Evolutionary conservation across 345 rosid genomes (phyloP), one percentile per base, ranked within the genome.

Genomic region (Raphanus sativus): DNA sequence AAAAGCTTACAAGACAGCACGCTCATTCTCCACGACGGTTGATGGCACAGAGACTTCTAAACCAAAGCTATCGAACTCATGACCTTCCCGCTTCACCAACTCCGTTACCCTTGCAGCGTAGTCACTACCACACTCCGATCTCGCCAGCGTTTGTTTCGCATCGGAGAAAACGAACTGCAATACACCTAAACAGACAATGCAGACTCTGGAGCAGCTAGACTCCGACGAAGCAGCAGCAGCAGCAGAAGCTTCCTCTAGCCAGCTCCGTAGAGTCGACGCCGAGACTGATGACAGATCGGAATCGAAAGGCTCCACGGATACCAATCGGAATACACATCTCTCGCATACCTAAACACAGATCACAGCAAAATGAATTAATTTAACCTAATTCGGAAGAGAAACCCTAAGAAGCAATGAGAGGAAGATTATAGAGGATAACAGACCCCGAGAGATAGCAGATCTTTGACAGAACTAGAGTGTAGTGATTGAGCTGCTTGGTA

Each of bases 121-220:
- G 78, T 81, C 85, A 42, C 74, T 62, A 34, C 84, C 72, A 81
- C 13, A 70, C 63, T 79, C 76, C 81, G 81, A 77, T 65, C 70
- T 81, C 78, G 83, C 85, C 69, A 82, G 15, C 60, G 70, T 62
- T 56, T 76, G 70, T 32, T 80, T 76, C 34, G 84, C 90, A 79
- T 83, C 86, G 40, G 75, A 34, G 30, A 77, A 86, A 67, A 66
- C 76, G 75, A 88, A 87, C 78, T 94, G 97, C 87, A 94, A 69
- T 59, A 94, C 75, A 68, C 98, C 98, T 66, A 92, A 86, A 80
- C 98, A 94, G 60, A 85, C 72, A 60, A 80, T 62, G 85, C 98
- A 94, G 55, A 88, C 21, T 48, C 75, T 81, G n/a, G 80, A 83
- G 75, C 75, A 84, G 45, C 55, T 25, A 63, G 71, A 21, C 25